These are phyloP conservation scores for Euryodendron excelsum DNA, from an alignment of 148 eudicot genomes.

Conservation along the genomic window DNA sequence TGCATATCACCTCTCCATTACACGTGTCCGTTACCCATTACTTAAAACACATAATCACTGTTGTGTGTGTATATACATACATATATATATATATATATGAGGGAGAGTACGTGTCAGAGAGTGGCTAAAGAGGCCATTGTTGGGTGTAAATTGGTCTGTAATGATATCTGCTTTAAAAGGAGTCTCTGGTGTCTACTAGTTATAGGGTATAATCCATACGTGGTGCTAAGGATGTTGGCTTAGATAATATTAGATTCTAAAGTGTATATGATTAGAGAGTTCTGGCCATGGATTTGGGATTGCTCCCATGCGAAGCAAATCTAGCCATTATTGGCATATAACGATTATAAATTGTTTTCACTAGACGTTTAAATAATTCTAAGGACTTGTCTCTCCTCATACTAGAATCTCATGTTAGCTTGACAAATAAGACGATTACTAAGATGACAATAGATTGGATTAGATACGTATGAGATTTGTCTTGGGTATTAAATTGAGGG, in stretches of 20 bases:
- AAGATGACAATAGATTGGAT: neutral
- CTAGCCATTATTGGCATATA: constrained; percentile 4
- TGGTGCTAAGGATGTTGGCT: neutral
- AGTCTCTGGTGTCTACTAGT: too few species aligned
- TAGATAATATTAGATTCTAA: too few species aligned
- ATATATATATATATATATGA: neutral
- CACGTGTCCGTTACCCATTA: too few species aligned
- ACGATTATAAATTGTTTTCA: neutral
- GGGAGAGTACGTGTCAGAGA: neutral
- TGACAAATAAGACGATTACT: neutral
- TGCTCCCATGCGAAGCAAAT: constrained; percentile 9
- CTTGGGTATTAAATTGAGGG: too few species aligned
- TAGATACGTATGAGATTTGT: neutral
- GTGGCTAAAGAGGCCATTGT: neutral
- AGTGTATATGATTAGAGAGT: neutral
- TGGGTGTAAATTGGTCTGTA: neutral
- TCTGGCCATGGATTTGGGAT: neutral
- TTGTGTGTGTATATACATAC: neutral
- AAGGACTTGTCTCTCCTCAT: neutral
- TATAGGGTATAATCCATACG: neutral
- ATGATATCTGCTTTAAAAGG: neutral
- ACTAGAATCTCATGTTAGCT: neutral
- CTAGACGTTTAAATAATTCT: neutral
- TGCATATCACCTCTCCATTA: too few species aligned
- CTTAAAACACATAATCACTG: too few species aligned